Conservation (phyloP, 306 rosid genomes). For the Corylus americana region DNA sequence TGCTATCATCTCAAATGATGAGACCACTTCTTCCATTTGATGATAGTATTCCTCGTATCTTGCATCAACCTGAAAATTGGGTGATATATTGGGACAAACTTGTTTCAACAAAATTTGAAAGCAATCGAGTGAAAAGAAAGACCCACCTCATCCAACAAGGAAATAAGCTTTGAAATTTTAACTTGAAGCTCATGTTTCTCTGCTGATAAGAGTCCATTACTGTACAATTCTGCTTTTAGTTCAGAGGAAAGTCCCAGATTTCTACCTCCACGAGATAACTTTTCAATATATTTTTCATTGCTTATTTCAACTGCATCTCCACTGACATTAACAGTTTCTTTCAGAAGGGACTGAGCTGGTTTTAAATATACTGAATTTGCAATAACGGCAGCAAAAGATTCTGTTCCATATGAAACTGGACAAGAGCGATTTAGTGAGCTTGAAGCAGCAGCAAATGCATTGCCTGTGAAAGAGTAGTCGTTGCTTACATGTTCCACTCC, state of each 20-base stretch:
- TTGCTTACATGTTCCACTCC: constrained; percentile 40
- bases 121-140: neutral
- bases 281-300: constrained; percentile 51
- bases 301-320: constrained; percentile 51
- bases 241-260: constrained; percentile 53
- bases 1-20: constrained; percentile 67
- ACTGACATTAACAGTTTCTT: constrained; percentile 63
- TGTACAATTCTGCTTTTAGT: constrained; percentile 54
- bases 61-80: constrained; percentile 60
- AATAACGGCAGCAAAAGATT: constrained; percentile 45
- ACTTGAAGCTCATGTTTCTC: constrained; percentile 65
- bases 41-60: constrained; percentile 72
- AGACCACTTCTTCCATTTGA: constrained; percentile 71
- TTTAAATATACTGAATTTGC: constrained; percentile 63
- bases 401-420: constrained; percentile 51
- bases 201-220: constrained; percentile 47
- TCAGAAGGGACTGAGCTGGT: constrained; percentile 68
- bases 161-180: constrained; percentile 57
- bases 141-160: constrained; percentile 68
- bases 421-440: constrained; percentile 44
- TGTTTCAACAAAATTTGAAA: neutral
- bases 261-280: constrained; percentile 53
- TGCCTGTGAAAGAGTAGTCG: constrained; percentile 48
- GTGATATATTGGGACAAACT: neutral
- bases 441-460: constrained; percentile 48